phyloP scores from a whole-genome alignment of 805 yeast genomes.

The Wickerhamiella alocasiicola region DNA sequence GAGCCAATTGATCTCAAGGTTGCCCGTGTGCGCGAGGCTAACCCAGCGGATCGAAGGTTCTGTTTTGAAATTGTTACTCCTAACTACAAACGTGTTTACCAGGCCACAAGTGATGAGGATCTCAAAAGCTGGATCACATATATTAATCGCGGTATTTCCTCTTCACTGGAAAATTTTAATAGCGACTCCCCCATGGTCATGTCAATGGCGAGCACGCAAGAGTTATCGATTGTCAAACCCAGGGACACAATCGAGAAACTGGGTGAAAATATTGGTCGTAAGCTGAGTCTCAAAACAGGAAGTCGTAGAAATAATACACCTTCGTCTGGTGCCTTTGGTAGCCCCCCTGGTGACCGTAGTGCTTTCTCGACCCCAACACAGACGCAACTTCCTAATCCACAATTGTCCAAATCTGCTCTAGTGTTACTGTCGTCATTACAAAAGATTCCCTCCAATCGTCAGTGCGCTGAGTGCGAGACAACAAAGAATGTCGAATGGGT shows the following conservation, averaged over 20 bases:
- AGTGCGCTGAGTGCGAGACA: conserved; percentile 73
- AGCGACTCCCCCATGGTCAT: neutral
- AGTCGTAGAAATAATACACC: neutral
- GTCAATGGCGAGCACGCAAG: neutral
- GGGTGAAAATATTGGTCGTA: conserved; percentile 19
- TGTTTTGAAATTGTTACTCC: conserved; percentile 74
- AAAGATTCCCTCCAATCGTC: conserved; percentile 38
- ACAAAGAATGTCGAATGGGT: conserved; percentile 67
- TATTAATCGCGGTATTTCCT: conserved; percentile 40
- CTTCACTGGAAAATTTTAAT: conserved; percentile 29
- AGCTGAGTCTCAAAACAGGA: conserved; percentile 17
- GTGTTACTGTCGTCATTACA: conserved; percentile 15
- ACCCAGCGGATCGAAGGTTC: conserved; percentile 32
- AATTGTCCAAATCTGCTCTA: conserved; percentile 5
- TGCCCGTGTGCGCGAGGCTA: conserved; percentile 43
- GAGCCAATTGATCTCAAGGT: conserved; percentile 60
- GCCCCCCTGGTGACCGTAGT: conserved; percentile 1
- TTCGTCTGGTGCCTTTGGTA: neutral
- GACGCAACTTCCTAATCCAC: neutral
- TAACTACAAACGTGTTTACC: conserved; percentile 57
- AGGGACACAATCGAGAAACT: conserved; percentile 15
- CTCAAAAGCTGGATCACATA: conserved; percentile 55
- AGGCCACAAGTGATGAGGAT: conserved; percentile 59
- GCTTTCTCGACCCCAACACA: neutral
- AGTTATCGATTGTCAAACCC: conserved; percentile 3